Base-by-base conservation (phyloP, 1,284 basidiomycete genomes). In the Cutaneotrichosporon sp. region DNA sequence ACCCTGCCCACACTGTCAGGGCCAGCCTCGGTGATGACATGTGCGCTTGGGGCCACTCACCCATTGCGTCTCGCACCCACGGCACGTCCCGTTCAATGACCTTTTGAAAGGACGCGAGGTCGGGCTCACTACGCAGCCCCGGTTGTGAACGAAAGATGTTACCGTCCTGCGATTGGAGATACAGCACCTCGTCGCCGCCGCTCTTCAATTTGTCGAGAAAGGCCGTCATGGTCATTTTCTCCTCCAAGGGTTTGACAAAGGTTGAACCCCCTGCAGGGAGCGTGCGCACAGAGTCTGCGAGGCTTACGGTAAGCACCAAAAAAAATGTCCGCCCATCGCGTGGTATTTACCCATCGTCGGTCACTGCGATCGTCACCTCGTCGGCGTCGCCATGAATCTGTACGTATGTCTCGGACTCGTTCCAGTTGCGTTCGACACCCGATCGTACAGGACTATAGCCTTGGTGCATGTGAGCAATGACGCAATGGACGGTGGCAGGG, bases 101-200 rank as follows among this genome's bases (percentile, higher is more conserved):
- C 12, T 63, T 47, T 58, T 81, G 80, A 21, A 91, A 73, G 3
- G 78, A 66, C 23, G 77, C 73, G 56, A 90, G 83, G 68, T 90
- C 86, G 10, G 85, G 84, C 4, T 68, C 61, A 39, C 55, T 59
- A 17, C 40, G 35, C 18, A 56, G 38, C 13, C 57, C 59, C 1
- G 62, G 60, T n/a, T 58, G 46, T 0, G 63, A 60, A 18, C 72
- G 66, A 62, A 82, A 88, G 30, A 94, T 63, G 69, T 94, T 94
- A 10, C 90, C 90, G 69, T 94, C 90, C 71, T 94, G 91, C 2
- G 86, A 88, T 70, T 94, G 91, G 7, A 94, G 78, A 70, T 93
- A 94, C 56, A 79, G 75, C 4, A 84, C 79, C 49, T 86, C 81
- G n/a, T 33, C 22, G 15, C 18, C 14, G 4, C 18, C 15, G 23